phyloP scores from a whole-genome alignment of 306 rosid genomes.

The Prunus fruticosa region DNA sequence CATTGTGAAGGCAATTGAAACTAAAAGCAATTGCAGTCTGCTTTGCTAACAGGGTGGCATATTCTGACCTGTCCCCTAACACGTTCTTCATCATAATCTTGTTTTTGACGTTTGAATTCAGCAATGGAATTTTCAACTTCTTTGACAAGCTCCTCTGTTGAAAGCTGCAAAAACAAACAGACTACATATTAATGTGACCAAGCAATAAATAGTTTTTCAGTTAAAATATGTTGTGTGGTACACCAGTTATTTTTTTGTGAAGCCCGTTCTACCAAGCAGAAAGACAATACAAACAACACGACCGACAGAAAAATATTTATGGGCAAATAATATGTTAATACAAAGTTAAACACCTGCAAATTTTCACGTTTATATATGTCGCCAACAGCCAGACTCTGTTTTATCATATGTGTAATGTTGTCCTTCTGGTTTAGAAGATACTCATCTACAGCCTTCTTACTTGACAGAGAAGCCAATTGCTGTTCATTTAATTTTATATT shows the following conservation, averaged over 20 bases:
- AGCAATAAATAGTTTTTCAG: neutral
- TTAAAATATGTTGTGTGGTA: neutral
- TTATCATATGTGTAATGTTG: slow-evolving; percentile 67
- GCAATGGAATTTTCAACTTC: slow-evolving; percentile 87
- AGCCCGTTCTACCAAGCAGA: neutral
- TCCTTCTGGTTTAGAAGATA: slow-evolving; percentile 79
- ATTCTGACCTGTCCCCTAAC: slow-evolving; percentile 71
- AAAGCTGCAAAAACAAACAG: slow-evolving; percentile 45
- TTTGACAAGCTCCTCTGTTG: slow-evolving; percentile 73
- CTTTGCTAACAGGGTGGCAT: slow-evolving; percentile 15
- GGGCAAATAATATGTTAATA: neutral
- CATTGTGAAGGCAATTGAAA: neutral
- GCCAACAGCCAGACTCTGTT: slow-evolving; percentile 96
- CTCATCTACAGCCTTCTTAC: slow-evolving; percentile 86
- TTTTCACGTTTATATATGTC: slow-evolving; percentile 86
- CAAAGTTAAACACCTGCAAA: slow-evolving; percentile 57
- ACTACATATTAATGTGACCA: neutral
- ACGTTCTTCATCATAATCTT: slow-evolving; percentile 87
- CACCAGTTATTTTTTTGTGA: neutral
- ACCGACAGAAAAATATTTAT: neutral
- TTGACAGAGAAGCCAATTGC: slow-evolving; percentile 77
- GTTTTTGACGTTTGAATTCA: slow-evolving; percentile 77
- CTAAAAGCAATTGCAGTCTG: slow-evolving; percentile 1
- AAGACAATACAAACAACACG: neutral
- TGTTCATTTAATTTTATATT: slow-evolving; percentile 65